Base-by-base conservation (phyloP, 495 filamentous ascomycete genomes). In the Neurospora pannonica region DNA sequence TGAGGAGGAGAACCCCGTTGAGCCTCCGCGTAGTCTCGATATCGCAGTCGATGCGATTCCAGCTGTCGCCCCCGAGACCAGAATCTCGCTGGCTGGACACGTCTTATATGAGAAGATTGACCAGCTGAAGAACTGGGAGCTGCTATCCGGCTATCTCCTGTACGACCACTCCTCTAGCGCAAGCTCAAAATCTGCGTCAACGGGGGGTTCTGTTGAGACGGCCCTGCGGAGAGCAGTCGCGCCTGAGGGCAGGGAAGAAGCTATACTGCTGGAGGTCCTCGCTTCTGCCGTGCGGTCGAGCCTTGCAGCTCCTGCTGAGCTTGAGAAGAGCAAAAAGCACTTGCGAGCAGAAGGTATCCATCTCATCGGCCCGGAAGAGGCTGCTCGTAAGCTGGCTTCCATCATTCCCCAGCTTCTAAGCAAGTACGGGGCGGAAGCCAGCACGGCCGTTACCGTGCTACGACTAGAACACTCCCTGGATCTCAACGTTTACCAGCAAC, bases 401-500 rank as follows among this genome's bases (percentile, higher is more conserved):
- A 86, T 92, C 19, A 95, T 98, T 69, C 97, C 96, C 1, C 90
- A 88, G 43, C 88, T 99, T 3, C 83, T 99, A 70, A 96, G 92
- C 77, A 98, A 97, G 78, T 99, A 93, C 75, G 97, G 96, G 3
- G 92, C 94, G 8, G 88, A 92, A n/a, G 92, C 97, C 10, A 89
- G 91, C 77, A 92, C 95, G 15, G 94, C 94, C 2, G 90, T 94
- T 17, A 89, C 91, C 19, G 94, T 98, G 39, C 84, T 99, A 21
- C 90, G 94, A 9, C 85, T 99, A n/a, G 93, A 95, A 77, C 93
- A 94, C 79, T 88, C 92, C 28, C 89, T 99, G 21, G 92, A 97
- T 77, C 87, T 98, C 3, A 92, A 94, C 70, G 89, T 96, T 31
- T 96, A 97, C 80, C 91, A 96, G 78, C 93, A 97, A 77, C 85